These are phyloP conservation scores for Kodamaea leandrae DNA, from an alignment of 805 yeast species.

Conservation along the genomic window DNA sequence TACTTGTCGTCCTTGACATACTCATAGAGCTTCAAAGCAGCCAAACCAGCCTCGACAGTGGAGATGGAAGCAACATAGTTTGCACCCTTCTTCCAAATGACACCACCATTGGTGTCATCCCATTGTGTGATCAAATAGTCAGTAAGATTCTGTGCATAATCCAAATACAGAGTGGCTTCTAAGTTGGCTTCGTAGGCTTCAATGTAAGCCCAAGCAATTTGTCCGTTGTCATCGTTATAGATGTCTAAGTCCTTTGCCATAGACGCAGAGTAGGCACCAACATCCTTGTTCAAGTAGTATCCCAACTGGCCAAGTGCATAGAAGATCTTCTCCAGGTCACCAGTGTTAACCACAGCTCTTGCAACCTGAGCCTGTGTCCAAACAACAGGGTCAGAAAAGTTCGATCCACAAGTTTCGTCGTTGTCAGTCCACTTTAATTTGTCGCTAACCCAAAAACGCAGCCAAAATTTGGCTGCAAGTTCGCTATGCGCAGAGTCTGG, in stretches of 20 bases:
- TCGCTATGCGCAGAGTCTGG: constrained; percentile 6
- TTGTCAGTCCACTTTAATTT: constrained; percentile 16
- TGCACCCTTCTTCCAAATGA: constrained; percentile 22
- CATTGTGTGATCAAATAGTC: constrained; percentile 20
- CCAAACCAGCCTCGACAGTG: constrained; percentile 28
- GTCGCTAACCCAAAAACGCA: constrained; percentile 20
- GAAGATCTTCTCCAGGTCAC: constrained; percentile 14
- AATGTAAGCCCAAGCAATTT: constrained; percentile 25
- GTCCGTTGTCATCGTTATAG: constrained; percentile 31
- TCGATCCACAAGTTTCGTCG: constrained; percentile 18
- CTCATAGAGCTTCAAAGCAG: constrained; percentile 22
- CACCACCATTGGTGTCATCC: constrained; percentile 23
- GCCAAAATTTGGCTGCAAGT: constrained; percentile 17
- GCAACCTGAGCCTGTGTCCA: constrained; percentile 31
- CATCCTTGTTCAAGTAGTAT: constrained; percentile 17
- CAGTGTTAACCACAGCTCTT: constrained; percentile 17
- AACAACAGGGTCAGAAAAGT: constrained; percentile 18
- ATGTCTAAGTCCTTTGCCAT: constrained; percentile 22
- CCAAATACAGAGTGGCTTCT: constrained; percentile 17
- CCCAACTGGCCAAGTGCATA: constrained; percentile 14
- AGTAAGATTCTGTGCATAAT: constrained; percentile 18
- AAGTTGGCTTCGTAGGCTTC: constrained; percentile 22
- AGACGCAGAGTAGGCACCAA: constrained; percentile 25
- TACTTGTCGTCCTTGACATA: constrained; percentile 14
- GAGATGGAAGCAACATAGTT: constrained; percentile 29